Conservation (phyloP, 2,329 filamentous ascomycete genomes). For the Bipolaris zeicola region DNA sequence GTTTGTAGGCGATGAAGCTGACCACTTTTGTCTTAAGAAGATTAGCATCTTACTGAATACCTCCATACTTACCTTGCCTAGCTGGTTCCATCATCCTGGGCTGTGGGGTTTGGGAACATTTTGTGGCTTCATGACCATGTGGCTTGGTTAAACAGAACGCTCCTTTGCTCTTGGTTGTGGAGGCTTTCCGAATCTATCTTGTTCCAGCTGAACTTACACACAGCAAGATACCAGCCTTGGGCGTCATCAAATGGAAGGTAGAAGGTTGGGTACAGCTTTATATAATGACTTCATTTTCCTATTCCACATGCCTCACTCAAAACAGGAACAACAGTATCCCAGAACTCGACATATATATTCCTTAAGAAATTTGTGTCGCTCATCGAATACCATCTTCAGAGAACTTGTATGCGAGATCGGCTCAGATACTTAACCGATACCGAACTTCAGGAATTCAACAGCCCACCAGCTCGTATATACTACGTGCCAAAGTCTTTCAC, state of each 20-base stretch:
- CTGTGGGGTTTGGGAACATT: background rate
- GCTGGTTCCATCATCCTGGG: constrained; percentile 13
- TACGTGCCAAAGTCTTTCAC: constrained; percentile 25
- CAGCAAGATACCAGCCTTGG: background rate
- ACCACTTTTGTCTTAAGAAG: constrained; percentile 6
- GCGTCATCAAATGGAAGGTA: background rate
- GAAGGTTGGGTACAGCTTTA: background rate
- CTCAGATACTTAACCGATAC: constrained; percentile 22
- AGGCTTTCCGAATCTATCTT: background rate
- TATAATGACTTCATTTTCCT: constrained; percentile 24
- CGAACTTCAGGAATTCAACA: constrained; percentile 29
- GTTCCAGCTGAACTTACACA: background rate
- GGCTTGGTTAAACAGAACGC: constrained; percentile 8
- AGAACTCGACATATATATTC: constrained; percentile 29
- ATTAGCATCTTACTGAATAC: constrained; percentile 18
- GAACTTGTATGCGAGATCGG: background rate
- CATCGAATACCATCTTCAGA: background rate
- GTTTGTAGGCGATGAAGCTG: constrained; percentile 11
- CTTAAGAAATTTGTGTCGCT: constrained; percentile 7
- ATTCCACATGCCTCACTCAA: constrained; percentile 14
- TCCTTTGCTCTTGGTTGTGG: background rate
- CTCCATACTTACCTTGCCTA: constrained; percentile 7
- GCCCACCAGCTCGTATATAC: constrained; percentile 35
- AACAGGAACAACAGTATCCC: constrained; percentile 13
- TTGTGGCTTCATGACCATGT: constrained; percentile 20